Evolutionary conservation across 2,329 filamentous ascomycete genomes (phyloP).

Genomic region (Fusarium torreyae): DNA sequence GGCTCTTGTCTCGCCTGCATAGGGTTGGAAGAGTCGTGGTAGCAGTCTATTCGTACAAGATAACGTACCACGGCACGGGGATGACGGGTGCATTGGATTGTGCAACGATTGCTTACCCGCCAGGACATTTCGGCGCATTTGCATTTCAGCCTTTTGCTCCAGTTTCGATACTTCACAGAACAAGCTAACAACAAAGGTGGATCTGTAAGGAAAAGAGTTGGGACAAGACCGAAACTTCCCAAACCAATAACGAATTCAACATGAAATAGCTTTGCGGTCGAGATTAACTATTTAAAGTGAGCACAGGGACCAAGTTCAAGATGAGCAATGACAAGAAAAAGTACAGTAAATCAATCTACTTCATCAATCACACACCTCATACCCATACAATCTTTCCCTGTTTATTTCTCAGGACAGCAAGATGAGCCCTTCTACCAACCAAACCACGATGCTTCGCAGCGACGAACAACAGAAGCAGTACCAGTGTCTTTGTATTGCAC

Average conservation of each 20-base stretch:
- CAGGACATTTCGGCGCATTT: neutral
- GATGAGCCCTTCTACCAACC: slow-evolving; percentile 9
- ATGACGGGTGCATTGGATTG: neutral
- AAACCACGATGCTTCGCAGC: neutral
- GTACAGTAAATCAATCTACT: no score
- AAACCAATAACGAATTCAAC: neutral
- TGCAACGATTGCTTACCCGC: neutral
- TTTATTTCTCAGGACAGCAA: neutral
- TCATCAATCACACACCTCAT: no score
- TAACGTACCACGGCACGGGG: neutral
- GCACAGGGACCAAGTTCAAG: neutral
- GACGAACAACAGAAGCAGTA: slow-evolving; percentile 1
- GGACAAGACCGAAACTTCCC: neutral
- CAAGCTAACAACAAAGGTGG: neutral
- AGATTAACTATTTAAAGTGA: neutral
- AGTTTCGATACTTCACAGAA: neutral
- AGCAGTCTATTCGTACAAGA: neutral
- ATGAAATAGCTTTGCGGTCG: neutral
- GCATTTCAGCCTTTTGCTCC: slow-evolving; percentile 11
- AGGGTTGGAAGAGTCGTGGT: neutral
- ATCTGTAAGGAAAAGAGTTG: neutral
- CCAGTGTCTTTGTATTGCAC: slow-evolving; percentile 13
- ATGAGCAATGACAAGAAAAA: neutral
- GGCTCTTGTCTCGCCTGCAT: neutral
- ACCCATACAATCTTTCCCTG: no score